Evolutionary conservation across 1,284 basidiomycete species (phyloP).

Genomic region (Papiliotrema fonsecae): DNA sequence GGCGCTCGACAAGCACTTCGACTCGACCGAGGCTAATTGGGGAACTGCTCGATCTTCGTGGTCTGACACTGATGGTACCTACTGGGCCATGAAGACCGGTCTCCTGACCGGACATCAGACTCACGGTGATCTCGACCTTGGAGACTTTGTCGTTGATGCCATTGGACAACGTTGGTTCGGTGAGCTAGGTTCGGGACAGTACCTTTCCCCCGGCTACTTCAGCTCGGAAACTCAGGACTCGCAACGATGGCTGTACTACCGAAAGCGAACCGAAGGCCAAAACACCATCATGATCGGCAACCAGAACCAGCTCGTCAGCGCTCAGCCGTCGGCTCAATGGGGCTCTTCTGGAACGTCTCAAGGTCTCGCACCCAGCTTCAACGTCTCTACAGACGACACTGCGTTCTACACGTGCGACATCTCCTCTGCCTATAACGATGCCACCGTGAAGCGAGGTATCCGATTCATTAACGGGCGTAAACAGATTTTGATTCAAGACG

Average conservation of each 20-base stretch:
- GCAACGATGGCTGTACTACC: conserved; percentile 83
- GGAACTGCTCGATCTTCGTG: conserved; percentile 85
- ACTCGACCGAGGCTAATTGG: conserved; percentile 70
- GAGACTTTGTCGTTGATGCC: conserved; percentile 93
- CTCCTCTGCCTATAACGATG: conserved; percentile 65
- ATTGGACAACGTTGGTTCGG: conserved; percentile 93
- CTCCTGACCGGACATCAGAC: conserved; percentile 74
- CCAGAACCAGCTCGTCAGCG: conserved; percentile 74
- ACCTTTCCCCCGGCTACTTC: conserved; percentile 69
- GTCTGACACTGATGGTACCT: conserved; percentile 80
- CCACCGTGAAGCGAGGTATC: conserved; percentile 70
- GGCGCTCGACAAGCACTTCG: conserved; percentile 76
- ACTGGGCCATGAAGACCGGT: conserved; percentile 84
- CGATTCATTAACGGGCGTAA: conserved; percentile 78
- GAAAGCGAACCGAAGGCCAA: conserved; percentile 94
- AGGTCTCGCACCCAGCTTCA: conserved; percentile 61
- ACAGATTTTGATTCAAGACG: conserved; percentile 89
- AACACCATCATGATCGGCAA: conserved; percentile 81
- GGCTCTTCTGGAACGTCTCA: conserved; percentile 64
- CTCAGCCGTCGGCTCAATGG: conserved; percentile 58
- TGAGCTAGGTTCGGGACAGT: conserved; percentile 86
- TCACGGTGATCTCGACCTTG: conserved; percentile 87
- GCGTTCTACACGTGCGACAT: conserved; percentile 81
- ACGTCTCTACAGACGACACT: conserved; percentile 63
- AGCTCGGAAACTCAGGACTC: conserved; percentile 61